Evolutionary conservation across 2,329 filamentous ascomycete genomes (phyloP).

Genomic region (Hirsutella rhossiliensis): DNA sequence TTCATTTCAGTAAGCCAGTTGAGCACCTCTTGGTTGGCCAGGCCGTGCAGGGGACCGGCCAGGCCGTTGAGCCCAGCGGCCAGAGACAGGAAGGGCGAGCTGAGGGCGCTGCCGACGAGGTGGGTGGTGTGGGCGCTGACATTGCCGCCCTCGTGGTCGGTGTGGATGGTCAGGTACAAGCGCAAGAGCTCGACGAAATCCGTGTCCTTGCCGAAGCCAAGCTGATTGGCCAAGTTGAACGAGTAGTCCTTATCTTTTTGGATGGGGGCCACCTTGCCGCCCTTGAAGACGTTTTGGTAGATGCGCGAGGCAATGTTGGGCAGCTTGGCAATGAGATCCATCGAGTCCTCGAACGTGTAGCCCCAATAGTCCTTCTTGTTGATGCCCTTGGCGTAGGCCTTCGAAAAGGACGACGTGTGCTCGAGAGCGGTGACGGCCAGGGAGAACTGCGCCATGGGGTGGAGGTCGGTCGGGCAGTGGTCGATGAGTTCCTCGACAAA

Average conservation of each 20-base stretch:
- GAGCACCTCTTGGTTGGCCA: constrained; percentile 99
- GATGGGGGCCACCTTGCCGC: constrained; percentile 90
- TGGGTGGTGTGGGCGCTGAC: constrained; percentile 98
- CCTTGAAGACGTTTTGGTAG: constrained; percentile 99
- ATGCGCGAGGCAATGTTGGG: constrained; percentile 96
- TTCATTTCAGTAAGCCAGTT: constrained; percentile 99
- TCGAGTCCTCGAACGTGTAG: constrained; percentile 98
- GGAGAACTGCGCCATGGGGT: constrained; percentile 99
- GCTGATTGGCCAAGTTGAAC: constrained; percentile 99
- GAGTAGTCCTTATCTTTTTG: constrained; percentile 99
- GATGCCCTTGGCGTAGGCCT: constrained; percentile 97
- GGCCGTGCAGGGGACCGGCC: constrained; percentile 93
- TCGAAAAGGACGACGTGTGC: constrained; percentile 94
- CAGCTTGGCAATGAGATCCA: constrained; percentile 99
- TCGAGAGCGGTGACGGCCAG: constrained; percentile 95
- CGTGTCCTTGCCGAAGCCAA: constrained; percentile 86
- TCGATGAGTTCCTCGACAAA: constrained; percentile 99
- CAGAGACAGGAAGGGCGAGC: constrained; percentile 93
- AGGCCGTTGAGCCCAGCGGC: constrained; percentile 96
- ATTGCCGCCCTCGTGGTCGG: constrained; percentile 98
- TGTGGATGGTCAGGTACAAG: constrained; percentile 99
- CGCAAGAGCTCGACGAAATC: constrained; percentile 98
- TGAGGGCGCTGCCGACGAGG: constrained; percentile 90
- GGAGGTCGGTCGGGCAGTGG: constrained; percentile 96
- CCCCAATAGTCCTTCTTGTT: constrained; percentile 99